Conservation (phyloP, 75 land plant genomes). For the Pinus tabuliformis region DNA sequence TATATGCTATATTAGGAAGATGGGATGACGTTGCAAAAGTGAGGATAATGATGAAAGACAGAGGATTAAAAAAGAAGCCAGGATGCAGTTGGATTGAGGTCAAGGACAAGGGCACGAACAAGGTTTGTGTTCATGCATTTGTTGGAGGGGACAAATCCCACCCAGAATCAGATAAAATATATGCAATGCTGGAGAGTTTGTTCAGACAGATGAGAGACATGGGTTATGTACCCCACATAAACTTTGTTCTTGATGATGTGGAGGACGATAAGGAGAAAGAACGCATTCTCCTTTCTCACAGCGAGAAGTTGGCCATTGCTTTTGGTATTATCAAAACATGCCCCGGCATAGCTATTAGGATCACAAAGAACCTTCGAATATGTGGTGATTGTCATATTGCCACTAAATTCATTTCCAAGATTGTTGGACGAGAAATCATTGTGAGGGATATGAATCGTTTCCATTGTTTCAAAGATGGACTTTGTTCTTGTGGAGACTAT, state of each 20-base stretch:
- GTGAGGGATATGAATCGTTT: constrained; percentile 29
- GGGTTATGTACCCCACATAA: constrained; percentile 15
- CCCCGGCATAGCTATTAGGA: constrained; percentile 16
- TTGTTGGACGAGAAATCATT: constrained; percentile 18
- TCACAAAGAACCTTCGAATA: constrained; percentile 22
- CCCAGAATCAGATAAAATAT: constrained; percentile 11
- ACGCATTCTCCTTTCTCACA: constrained; percentile 8
- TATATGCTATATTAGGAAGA: constrained; percentile 9
- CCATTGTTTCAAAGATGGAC: constrained; percentile 31
- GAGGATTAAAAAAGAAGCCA: constrained; percentile 13
- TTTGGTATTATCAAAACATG: constrained; percentile 31
- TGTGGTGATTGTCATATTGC: constrained; percentile 25
- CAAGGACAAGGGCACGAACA: not conserved
- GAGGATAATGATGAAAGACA: constrained; percentile 4
- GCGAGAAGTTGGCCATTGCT: constrained; percentile 31
- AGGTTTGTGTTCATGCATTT: constrained; percentile 8
- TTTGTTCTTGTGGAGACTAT: constrained; percentile 26
- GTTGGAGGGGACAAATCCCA: constrained; percentile 13
- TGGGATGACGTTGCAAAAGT: constrained; percentile 6
- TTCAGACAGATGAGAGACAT: constrained; percentile 7
- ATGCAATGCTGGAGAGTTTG: constrained; percentile 20
- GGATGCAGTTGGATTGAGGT: constrained; percentile 12
- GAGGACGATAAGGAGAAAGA: constrained; percentile 11
- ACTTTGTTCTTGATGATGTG: constrained; percentile 6
- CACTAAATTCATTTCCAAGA: constrained; percentile 20